Evolutionary conservation across 2,329 filamentous ascomycete species (phyloP), one percentile per base, ranked within the genome.

Genomic region (Mycosphaerella sp.): DNA sequence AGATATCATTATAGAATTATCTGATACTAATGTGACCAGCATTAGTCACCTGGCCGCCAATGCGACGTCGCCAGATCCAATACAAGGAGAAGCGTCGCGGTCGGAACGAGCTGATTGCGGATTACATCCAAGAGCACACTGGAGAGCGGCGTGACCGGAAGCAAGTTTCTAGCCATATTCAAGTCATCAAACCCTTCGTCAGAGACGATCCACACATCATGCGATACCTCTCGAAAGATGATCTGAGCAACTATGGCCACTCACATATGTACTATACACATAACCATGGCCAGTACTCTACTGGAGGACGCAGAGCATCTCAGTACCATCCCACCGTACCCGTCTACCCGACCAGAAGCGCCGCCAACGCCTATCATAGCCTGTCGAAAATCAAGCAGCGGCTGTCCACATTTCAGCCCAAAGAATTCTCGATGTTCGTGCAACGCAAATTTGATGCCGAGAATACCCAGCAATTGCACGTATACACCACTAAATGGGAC

Each of bases 121-220:
- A 81, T 60, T 80, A 76, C 49, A 83, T 84, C 55, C 69, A 72
- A 59, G 75, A 75, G 53, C 70, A 74, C 54, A 83, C 80, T 6
- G 79, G 80, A 21, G 76, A 76, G 53, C 64, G 62, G 26, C 73
- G 81, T 50, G 70, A 67, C 12, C 73, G 81, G 48, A 84, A 84
- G 66, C 79, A 84, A 63, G 78, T 84, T 4, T 84, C 81, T 0
- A 84, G 81, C 61, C 81, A 84, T 64, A 76, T 84, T 26, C 81
- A 84, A 66, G 80, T 84, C 2, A 71, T 84, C 17, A 81, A 81
- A 65, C 75, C 74, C 10, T 78, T 80, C 55, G 70, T 83, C 38
- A 73, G 74, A 58, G 72, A 75, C 4, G 75, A 80, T 56, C 74
- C 76, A 29, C 70, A 74, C 55, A 79, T 75, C 57, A 69, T 75